Base-by-base conservation (phyloP, 306 rosid species). In the Cicer yamashitae region DNA sequence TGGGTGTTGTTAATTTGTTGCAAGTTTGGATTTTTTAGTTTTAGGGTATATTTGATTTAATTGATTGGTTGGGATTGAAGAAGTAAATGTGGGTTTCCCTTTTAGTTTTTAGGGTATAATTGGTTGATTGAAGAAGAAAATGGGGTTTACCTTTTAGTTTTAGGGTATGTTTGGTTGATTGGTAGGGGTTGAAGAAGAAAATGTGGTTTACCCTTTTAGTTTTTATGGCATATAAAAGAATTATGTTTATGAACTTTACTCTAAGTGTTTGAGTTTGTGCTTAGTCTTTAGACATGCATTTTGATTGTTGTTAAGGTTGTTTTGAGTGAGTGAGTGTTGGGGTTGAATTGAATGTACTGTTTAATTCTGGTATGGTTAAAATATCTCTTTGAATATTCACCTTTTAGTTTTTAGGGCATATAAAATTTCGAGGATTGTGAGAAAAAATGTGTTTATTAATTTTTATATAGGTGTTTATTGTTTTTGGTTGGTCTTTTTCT, bases 51-150 rank as follows among this genome's bases (percentile, higher is more conserved):
- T 17, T 44, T 54, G 72, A 56, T 56, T 56, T 56, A 15, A 41
- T 20, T 53, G 60, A 7, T 17, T 77, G 45, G 2, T 56, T 18
- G 38, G 52, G 67, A 38, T 70, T 34, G 51, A 61, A 44, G 53
- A 61, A 44, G 53, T 11, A 81, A 81, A 75, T 75, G 74, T 75
- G 72, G 68, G 64, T 46, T 68, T 0, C 10, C 22, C 79, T 67
- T 71, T 67, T 18, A 34, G 34, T 68, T 74, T 50, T 80, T 59
- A 11, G 76, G 80, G 18, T n/a, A 7, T 50, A n/a, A 6, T 50
- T 50, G 20, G 8, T 43, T 6, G 8, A 43, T 43, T 50, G 17
- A n/a, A 50, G 54, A 50, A n/a, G 15, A 50, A 4, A 50, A 50
- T 50, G 20, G 2, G 20, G 57, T 10, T 46, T 46, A 52, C 54